Evolutionary conservation across 257 asterid genomes (phyloP), one percentile per base, ranked within the genome.

Genomic region (Nyctanthes arbortristis): DNA sequence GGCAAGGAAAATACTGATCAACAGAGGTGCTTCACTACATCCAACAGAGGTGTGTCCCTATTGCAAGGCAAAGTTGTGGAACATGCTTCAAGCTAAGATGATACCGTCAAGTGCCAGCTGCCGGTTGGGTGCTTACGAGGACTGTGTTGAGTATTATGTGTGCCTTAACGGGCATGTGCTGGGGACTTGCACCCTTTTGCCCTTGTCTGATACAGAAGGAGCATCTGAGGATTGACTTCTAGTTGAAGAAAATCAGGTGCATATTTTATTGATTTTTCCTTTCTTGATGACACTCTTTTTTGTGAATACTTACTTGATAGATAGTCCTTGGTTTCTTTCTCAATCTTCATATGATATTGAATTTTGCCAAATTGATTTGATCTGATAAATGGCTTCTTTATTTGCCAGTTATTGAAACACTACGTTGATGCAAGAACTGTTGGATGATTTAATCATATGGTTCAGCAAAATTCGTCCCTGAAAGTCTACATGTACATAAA

Each of bases 61-160:
- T 65, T 94, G 99, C 45, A 94, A 89, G 85, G 95, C 98, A 1
- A 94, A 81, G 87, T 81, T 94, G 45, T 94, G 99, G 99, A 94
- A 87, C 85, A 84, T 91, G 99, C 75, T 80, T 75, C 91, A 85
- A 28, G 95, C 96, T 0, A 82, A 82, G 69, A 88, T 94, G 98
- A 70, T 94, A 36, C 99, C 99, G 8, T 75, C 92, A 3, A 91
- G 99, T 77, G 99, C 97, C 22, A 88, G 96, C 78, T 94, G 97
- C 73, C 80, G 98, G 67, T 70, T 94, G 75, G 99, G 97, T 13
- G 90, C 99, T 59, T 94, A 91, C 66, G 99, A 94, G 29, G 99
- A 94, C 68, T 81, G 92, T 73, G 77, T 91, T 10, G 98, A 94
- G 85, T 94, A 91, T 69, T 89, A 84, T 39, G 99, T 94, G 39